Percentiles rank a stretch among this genome's conserved stretches.
Evolutionary conservation across 2,329 filamentous ascomycete species (phyloP).

Genomic region (Colletotrichum tamarilloi): DNA sequence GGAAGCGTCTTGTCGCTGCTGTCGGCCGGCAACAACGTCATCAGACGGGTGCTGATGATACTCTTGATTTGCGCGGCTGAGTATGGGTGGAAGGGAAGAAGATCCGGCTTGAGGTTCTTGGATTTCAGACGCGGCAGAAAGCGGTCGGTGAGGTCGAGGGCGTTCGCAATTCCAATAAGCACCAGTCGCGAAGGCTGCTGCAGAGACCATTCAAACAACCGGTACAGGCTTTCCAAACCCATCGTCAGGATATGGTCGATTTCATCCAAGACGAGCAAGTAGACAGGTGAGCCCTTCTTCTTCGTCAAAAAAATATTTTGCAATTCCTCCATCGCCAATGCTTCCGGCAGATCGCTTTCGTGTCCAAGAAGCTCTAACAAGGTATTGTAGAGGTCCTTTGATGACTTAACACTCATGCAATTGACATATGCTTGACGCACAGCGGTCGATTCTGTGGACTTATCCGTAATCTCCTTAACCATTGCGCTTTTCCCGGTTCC

Average conservation of each 20-base stretch:
- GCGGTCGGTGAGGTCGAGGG: slow-evolving; percentile 92
- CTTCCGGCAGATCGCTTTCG: slow-evolving; percentile 68
- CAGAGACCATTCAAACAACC: slow-evolving; percentile 96
- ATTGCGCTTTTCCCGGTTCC: slow-evolving; percentile 98
- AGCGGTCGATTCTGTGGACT: slow-evolving; percentile 61
- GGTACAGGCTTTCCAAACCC: slow-evolving; percentile 89
- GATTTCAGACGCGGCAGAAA: slow-evolving; percentile 94
- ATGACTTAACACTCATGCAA: slow-evolving; percentile 95
- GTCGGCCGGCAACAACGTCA: slow-evolving; percentile 73
- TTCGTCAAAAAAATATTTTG: slow-evolving; percentile 77
- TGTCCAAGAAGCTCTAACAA: slow-evolving; percentile 77
- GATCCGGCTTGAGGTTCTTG: slow-evolving; percentile 87
- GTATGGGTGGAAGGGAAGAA: slow-evolving; percentile 94
- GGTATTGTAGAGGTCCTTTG: slow-evolving; percentile 85
- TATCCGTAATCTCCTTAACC: slow-evolving; percentile 80
- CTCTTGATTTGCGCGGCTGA: slow-evolving; percentile 86
- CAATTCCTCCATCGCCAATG: slow-evolving; percentile 74
- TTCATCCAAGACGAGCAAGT: slow-evolving; percentile 91
- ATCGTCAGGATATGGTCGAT: slow-evolving; percentile 93
- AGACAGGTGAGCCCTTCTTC: slow-evolving; percentile 68
- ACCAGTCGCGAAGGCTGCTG: slow-evolving; percentile 82
- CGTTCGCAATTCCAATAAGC: slow-evolving; percentile 94
- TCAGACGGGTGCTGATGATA: slow-evolving; percentile 87
- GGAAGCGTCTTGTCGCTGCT: slow-evolving; percentile 71
- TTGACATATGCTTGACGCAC: slow-evolving; percentile 87